Evolutionary conservation across 306 rosid species (phyloP).

Genomic region (Malus sieversii): DNA sequence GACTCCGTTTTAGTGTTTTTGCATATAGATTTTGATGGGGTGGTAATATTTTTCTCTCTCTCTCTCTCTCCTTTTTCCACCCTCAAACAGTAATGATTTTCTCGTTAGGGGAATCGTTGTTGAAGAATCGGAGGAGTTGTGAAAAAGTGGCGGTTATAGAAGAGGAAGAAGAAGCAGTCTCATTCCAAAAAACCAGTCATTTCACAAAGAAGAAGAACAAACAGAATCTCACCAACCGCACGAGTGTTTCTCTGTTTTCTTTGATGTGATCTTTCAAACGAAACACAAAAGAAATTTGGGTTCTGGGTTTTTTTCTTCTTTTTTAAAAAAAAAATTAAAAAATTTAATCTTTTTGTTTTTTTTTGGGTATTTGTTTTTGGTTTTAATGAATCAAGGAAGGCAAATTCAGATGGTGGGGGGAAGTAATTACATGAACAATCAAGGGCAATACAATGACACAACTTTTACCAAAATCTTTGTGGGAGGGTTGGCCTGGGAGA

Average conservation of each 20-base stretch:
- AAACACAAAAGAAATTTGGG: slow-evolving; percentile 23
- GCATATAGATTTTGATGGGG: slow-evolving; percentile 13
- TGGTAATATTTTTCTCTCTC: background rate
- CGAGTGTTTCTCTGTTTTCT: slow-evolving; percentile 43
- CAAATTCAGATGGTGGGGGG: slow-evolving; percentile 64
- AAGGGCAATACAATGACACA: slow-evolving; percentile 65
- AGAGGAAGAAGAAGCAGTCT: background rate
- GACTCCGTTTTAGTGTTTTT: background rate
- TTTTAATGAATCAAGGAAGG: slow-evolving; percentile 65
- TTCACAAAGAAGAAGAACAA: slow-evolving; percentile 1
- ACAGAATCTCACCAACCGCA: slow-evolving; percentile 37
- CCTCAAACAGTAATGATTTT: slow-evolving; percentile 49
- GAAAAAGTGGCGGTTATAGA: slow-evolving; percentile 35
- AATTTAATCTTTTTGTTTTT: background rate
- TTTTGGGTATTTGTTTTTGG: background rate
- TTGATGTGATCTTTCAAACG: slow-evolving; percentile 42
- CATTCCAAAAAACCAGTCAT: background rate
- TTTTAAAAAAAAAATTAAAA: background rate
- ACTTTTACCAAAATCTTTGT: slow-evolving; percentile 86
- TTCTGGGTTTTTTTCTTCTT: slow-evolving; percentile 8
- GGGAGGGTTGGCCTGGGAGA: slow-evolving; percentile 98
- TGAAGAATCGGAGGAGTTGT: slow-evolving; percentile 45
- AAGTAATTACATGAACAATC: slow-evolving; percentile 24
- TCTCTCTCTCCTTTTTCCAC: slow-evolving; percentile 5
- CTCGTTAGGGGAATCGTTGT: slow-evolving; percentile 53